Percentiles rank a stretch among this genome's conserved stretches.
phyloP scores from a whole-genome alignment of 23 red algal species.

The Gracilaria gracilis region DNA sequence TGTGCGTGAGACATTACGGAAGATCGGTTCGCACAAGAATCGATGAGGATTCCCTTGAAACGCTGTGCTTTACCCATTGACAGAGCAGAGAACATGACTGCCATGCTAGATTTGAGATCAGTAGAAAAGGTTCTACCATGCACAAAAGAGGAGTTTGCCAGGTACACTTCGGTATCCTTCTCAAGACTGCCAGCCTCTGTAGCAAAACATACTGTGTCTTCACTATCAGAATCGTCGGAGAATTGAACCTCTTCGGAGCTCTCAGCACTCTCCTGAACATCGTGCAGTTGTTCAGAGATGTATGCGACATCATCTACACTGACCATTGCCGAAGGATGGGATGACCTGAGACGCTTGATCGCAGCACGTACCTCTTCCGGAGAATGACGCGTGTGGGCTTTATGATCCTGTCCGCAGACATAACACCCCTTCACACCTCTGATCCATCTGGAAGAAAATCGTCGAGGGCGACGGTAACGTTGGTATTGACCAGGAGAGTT shows the following conservation, averaged over 20 bases:
- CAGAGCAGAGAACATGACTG: not conserved
- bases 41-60: constrained; percentile 36
- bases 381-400: not conserved
- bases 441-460: constrained; percentile 16
- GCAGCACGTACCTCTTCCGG: constrained; percentile 26
- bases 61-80: not conserved
- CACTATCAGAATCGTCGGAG: not conserved
- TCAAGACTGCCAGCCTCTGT: not conserved
- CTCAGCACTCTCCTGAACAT: not conserved
- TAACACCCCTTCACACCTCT: constrained; percentile 27
- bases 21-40: constrained; percentile 49
- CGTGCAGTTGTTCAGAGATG: not conserved
- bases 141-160: not conserved
- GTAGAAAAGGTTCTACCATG: not conserved
- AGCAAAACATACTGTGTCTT: not conserved
- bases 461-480: not conserved
- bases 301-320: constrained; percentile 15
- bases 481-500: not conserved
- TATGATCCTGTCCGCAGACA: constrained; percentile 21
- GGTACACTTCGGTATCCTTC: not conserved
- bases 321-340: not conserved
- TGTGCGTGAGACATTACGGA: constrained; percentile 9
- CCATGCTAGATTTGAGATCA: not conserved
- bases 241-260: not conserved
- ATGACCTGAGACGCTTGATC: constrained; percentile 25